Conservation (phyloP, 148 eudicot genomes). For the Vaccinium darrowii region DNA sequence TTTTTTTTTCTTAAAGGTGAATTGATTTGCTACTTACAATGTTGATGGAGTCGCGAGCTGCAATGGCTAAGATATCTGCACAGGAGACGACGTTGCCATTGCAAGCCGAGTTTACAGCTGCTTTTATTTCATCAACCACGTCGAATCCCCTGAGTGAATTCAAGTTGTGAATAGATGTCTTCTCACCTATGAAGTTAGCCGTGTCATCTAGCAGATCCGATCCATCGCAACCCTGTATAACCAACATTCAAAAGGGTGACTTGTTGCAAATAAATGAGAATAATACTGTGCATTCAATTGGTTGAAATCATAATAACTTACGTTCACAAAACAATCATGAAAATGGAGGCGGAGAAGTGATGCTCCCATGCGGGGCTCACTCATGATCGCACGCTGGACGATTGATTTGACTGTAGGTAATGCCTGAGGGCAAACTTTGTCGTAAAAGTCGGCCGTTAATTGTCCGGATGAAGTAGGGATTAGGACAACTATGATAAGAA, state of each 20-base stretch:
- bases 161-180: conserved; percentile 41
- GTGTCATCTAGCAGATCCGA: conserved; percentile 46
- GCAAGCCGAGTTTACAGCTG: conserved; percentile 41
- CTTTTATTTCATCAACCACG: conserved; percentile 45
- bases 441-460: conserved; percentile 10
- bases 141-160: conserved; percentile 52
- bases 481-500: background rate
- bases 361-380: conserved; percentile 54
- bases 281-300: background rate
- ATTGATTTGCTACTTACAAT: conserved; percentile 26
- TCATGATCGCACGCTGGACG: conserved; percentile 31
- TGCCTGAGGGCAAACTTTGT: conserved; percentile 16
- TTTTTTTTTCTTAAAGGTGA: background rate
- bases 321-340: conserved; percentile 65
- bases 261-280: background rate
- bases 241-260: background rate
- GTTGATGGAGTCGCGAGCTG: conserved; percentile 45
- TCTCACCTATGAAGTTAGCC: conserved; percentile 41
- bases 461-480: conserved; percentile 5
- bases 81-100: conserved; percentile 46
- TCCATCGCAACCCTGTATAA: conserved; percentile 51
- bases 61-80: conserved; percentile 55
- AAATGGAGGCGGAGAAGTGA: conserved; percentile 58
- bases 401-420: conserved; percentile 8
- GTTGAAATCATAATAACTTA: conserved; percentile 17